Evolutionary conservation across 176 grass and related monocot genomes (phyloP), one percentile per base, ranked within the genome.

Genomic region (Olyra latifolia): DNA sequence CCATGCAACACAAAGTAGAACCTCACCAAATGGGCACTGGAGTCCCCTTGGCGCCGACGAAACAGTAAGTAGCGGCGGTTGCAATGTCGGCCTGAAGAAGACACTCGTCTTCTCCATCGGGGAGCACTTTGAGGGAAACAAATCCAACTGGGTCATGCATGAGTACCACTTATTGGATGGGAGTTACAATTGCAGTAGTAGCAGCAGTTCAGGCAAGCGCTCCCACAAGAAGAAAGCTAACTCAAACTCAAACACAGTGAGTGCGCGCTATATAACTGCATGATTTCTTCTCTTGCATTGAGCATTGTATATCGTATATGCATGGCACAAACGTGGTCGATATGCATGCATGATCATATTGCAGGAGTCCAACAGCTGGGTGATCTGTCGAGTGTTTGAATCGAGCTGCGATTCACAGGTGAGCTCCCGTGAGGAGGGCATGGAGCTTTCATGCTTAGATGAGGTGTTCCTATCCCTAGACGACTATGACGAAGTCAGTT

Each of bases 391-490:
- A 65, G 92, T 99, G 77, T 88, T 83, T 1, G 86, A 95, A 30
- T 95, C 96, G 4, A 84, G 40, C 38, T 74, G 75, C 7, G 78
- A 79, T 46, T 87, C 90, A 1, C 88, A 89, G 71, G 80, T 50
- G 53, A 85, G 60, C 86, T 88, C 86, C 73, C 79, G 80, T 3
- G 92, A 93, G 39, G 95, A 98, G 35, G 90, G 79, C 35, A 81
- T 46, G 24, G 95, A 98, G 81, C 88, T 95, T 62, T 98, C 95
- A 41, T 98, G 92, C 81, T 85, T 98, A 77, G 95, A 98, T 74
- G 95, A 98, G 79, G 90, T 98, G 83, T 98, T 98, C 64, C 83
- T 98, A 82, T 98, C 95, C 47, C 88, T 98, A 38, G 95, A 98
- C 30, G 95, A 98, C 78, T 88, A 93, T 55, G 95, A 98, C 68